Conservation (phyloP, 2,329 filamentous ascomycete genomes). For the Fulvia fulva region DNA sequence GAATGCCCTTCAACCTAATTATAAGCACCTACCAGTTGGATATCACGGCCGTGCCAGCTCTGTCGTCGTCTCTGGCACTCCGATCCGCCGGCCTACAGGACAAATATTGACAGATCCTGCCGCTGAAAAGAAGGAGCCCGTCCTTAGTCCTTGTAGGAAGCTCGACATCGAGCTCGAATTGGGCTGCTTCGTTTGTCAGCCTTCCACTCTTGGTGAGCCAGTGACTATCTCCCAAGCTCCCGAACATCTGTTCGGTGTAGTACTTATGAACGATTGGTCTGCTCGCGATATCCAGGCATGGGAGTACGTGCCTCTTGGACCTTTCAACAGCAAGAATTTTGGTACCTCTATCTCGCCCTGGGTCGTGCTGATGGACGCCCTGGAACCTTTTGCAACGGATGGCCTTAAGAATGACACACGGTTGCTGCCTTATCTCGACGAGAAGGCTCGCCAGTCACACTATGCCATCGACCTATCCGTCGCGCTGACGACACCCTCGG, state of each 20-base stretch:
- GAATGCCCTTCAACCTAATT: constrained; percentile 75
- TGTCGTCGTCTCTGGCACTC: constrained; percentile 69
- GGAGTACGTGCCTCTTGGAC: constrained; percentile 75
- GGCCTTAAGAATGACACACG: constrained; percentile 54
- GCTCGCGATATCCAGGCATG: constrained; percentile 77
- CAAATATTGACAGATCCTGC: constrained; percentile 66
- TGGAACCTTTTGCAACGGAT: constrained; percentile 63
- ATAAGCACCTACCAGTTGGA: constrained; percentile 73
- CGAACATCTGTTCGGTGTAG: constrained; percentile 71
- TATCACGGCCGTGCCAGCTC: constrained; percentile 78
- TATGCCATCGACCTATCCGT: constrained; percentile 69
- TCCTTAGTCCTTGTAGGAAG: constrained; percentile 60
- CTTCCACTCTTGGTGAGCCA: constrained; percentile 61
- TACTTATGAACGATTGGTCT: constrained; percentile 85
- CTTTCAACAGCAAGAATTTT: constrained; percentile 82
- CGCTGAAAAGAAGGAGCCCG: constrained; percentile 59
- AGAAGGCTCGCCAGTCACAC: constrained; percentile 55
- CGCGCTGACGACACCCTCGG: constrained; percentile 50
- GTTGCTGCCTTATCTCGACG: constrained; percentile 61
- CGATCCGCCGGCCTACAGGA: constrained; percentile 68
- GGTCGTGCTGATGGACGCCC: constrained; percentile 72
- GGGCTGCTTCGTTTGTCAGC: constrained; percentile 66
- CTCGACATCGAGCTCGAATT: constrained; percentile 80
- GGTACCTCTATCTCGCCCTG: constrained; percentile 72
- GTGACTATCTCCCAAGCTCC: constrained; percentile 63